Evolutionary conservation across 2,329 filamentous ascomycete genomes (phyloP).

Genomic region (Talaromyces sp.): DNA sequence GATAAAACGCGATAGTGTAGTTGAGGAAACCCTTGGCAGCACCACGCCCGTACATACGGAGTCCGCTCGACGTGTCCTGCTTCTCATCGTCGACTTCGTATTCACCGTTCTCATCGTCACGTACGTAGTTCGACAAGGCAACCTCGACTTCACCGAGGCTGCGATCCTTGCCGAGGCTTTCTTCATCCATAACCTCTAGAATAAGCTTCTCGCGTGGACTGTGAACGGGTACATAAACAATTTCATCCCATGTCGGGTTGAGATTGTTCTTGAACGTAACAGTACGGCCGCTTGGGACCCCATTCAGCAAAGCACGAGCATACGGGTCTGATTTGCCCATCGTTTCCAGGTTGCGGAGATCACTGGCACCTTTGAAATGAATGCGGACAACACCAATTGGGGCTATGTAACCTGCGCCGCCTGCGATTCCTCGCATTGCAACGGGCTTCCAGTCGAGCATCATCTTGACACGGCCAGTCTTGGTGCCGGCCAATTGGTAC

Average conservation of each 20-base stretch:
- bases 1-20: slow-evolving; percentile 85
- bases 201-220: slow-evolving; percentile 75
- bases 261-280: slow-evolving; percentile 96
- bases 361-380: slow-evolving; percentile 77
- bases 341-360: slow-evolving; percentile 87
- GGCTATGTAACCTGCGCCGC: slow-evolving; percentile 80
- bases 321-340: slow-evolving; percentile 98
- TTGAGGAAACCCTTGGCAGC: slow-evolving; percentile 72
- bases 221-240: slow-evolving; percentile 89
- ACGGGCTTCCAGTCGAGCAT: slow-evolving; percentile 94
- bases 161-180: slow-evolving; percentile 85
- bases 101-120: slow-evolving; percentile 71
- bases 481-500: slow-evolving; percentile 80
- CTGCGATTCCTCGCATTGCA: slow-evolving; percentile 69
- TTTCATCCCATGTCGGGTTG: slow-evolving; percentile 91
- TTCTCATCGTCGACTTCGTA: slow-evolving; percentile 76
- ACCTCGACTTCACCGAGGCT: slow-evolving; percentile 78
- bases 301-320: slow-evolving; percentile 78
- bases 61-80: slow-evolving; percentile 57
- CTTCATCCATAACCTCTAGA: slow-evolving; percentile 94
- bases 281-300: slow-evolving; percentile 83
- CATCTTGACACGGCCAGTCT: slow-evolving; percentile 83
- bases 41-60: slow-evolving; percentile 64
- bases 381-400: slow-evolving; percentile 94
- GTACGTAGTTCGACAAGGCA: slow-evolving; percentile 70